Evolutionary conservation across 768 basidiomycete species (phyloP), one percentile per base, ranked within the genome.

Genomic region (Cytidiella melzeri): DNA sequence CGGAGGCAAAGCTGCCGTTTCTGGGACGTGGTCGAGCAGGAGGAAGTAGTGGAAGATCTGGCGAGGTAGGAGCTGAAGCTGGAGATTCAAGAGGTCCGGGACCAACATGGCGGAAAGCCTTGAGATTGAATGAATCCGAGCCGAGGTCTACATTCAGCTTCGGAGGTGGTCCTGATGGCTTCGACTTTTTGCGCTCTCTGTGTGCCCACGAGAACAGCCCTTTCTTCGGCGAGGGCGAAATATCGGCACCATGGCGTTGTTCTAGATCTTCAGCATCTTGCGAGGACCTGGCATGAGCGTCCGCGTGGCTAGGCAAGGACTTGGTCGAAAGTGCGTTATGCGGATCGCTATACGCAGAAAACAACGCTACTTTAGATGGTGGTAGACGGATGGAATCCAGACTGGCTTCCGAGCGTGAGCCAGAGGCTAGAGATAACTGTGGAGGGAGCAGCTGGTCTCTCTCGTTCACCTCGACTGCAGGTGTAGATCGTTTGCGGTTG

Each of bases 21-120:
- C 86, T 75, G 13, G 80, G 76, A 1, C 83, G 76, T 15, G 80
- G 76, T 5, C 59, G 59, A 4, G 62, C 68, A 10, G 71, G 66
- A 3, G 77, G 71, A n/a, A 46, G 26, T 13, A 54, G 28, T 15
- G 15, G 7, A 7, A 34, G 7, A 15, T 34, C 30, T 20, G 39
- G 40, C 5, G 54, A 18, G 26, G 45, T 20, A 7, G 30, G 7
- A 1, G 57, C 13, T 5, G 58, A 53, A 30, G 64, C 49, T 24
- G 65, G 41, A 9, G 64, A 51, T 27, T 75, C 69, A 18, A 73
- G 71, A 15, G 9, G 9, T 24, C 72, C 69, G 20, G 77, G 65
- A 27, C 75, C 69, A 47, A 90, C 67, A 58, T 88, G 87, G 25
- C 84, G 74, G 66, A 89, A 88, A 1, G 87, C 74, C 56, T 76